phyloP scores from a whole-genome alignment of 805 yeast genomes.

The Candida mattraensis region DNA sequence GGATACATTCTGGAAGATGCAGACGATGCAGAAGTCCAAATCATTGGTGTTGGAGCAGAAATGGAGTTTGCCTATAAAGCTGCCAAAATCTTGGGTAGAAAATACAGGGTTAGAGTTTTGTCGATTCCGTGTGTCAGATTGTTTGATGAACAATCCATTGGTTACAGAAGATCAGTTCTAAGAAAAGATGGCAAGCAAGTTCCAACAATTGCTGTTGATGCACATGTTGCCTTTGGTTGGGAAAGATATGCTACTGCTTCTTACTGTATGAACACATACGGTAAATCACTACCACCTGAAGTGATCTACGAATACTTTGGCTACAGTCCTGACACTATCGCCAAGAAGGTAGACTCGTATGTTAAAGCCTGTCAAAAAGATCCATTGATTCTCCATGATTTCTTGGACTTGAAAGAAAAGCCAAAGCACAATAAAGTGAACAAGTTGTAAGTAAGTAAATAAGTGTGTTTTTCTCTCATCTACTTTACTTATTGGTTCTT shows the following conservation, averaged over 20 bases:
- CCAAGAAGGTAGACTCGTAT: slow-evolving; percentile 40
- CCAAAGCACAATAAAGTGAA: slow-evolving; percentile 24
- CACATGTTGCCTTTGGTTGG: slow-evolving; percentile 90
- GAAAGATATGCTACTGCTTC: slow-evolving; percentile 93
- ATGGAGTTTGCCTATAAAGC: slow-evolving; percentile 81
- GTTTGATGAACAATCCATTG: slow-evolving; percentile 79
- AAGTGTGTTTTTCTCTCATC: slow-evolving; percentile 16
- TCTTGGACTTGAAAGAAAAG: slow-evolving; percentile 33
- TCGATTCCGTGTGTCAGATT: slow-evolving; percentile 91
- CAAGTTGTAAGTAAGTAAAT: slow-evolving; percentile 16
- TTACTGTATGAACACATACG: slow-evolving; percentile 92
- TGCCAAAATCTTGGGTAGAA: slow-evolving; percentile 62
- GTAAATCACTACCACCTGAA: slow-evolving; percentile 90
- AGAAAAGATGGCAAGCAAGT: slow-evolving; percentile 72
- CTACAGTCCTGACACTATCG: slow-evolving; percentile 90
- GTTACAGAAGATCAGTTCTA: slow-evolving; percentile 80
- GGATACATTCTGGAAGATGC: slow-evolving; percentile 77
- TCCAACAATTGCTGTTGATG: slow-evolving; percentile 93
- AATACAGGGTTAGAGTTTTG: slow-evolving; percentile 72
- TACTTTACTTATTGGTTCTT: slow-evolving; percentile 15
- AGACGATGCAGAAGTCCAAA: slow-evolving; percentile 56
- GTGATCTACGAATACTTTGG: slow-evolving; percentile 83
- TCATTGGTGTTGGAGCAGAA: slow-evolving; percentile 95
- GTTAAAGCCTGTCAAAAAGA: slow-evolving; percentile 24
- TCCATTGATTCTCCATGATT: slow-evolving; percentile 30